These are phyloP conservation scores for Dryas integrifolia DNA, from an alignment of 331 rosid species.

Conservation along the genomic window DNA sequence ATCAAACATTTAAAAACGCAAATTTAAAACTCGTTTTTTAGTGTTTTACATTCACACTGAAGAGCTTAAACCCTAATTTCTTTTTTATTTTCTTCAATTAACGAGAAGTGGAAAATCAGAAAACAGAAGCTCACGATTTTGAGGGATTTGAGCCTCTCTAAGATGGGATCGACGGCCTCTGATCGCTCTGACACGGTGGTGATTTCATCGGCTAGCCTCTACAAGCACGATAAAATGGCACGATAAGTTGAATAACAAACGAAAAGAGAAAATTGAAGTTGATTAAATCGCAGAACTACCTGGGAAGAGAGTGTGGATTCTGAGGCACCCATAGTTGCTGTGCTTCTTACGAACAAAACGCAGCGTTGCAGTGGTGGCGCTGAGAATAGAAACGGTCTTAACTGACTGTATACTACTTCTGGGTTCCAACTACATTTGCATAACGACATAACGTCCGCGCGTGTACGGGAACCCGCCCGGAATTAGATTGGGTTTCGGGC, in stretches of 20 bases:
- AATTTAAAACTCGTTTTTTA: not conserved
- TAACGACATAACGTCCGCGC: not conserved
- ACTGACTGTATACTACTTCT: not conserved
- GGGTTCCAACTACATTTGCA: not conserved
- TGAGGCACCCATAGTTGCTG: conserved; percentile 70
- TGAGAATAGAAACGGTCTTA: not conserved
- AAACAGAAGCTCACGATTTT: conserved; percentile 46
- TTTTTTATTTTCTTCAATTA: not conserved
- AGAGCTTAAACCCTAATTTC: conserved; percentile 17
- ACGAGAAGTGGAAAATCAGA: not conserved
- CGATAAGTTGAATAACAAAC: not conserved
- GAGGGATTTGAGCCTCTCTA: conserved; percentile 69
- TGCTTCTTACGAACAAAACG: conserved; percentile 11
- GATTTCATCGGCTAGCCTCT: conserved; percentile 64
- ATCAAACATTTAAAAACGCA: not conserved
- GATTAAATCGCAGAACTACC: conserved; percentile 35
- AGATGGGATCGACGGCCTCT: conserved; percentile 60
- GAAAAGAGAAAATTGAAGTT: not conserved
- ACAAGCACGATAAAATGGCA: conserved; percentile 17
- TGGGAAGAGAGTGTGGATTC: conserved; percentile 64
- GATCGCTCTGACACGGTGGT: conserved; percentile 74
- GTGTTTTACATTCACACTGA: not conserved
- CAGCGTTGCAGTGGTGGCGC: conserved; percentile 11
- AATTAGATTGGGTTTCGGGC: too few species aligned
- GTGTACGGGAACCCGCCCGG: not conserved